Percentiles rank a stretch among this genome's conserved stretches.
Evolutionary conservation across 1,139 yeast genomes (phyloP).

Genomic region (Blastobotrys elegans): DNA sequence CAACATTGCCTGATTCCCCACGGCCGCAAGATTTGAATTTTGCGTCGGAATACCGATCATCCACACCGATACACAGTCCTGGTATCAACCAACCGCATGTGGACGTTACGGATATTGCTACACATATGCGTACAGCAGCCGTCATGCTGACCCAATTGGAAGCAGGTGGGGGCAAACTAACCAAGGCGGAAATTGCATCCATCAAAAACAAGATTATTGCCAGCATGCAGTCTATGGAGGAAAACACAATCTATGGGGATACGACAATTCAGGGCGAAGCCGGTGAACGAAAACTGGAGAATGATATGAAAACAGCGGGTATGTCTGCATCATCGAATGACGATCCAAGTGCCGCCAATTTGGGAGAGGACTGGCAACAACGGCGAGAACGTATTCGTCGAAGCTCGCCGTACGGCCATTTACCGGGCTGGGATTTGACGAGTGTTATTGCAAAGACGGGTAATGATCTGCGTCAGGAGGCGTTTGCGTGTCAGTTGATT

Average conservation of each 20-base stretch:
- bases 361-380: slow-evolving; percentile 90
- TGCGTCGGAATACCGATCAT: slow-evolving; percentile 29
- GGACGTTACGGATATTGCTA: slow-evolving; percentile 53
- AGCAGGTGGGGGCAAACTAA: slow-evolving; percentile 50
- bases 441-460: slow-evolving; percentile 97
- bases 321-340: slow-evolving; percentile 38
- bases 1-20: slow-evolving; percentile 24
- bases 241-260: slow-evolving; percentile 41
- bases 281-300: slow-evolving; percentile 86
- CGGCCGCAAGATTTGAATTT: slow-evolving; percentile 35
- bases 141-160: slow-evolving; percentile 90
- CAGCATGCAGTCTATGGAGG: slow-evolving; percentile 86
- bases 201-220: slow-evolving; percentile 75
- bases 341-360: slow-evolving; percentile 46
- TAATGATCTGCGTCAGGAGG: slow-evolving; percentile 91
- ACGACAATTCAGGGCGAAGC: slow-evolving; percentile 62
- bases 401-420: slow-evolving; percentile 75
- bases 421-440: slow-evolving; percentile 88
- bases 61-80: slow-evolving; percentile 2
- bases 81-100: slow-evolving; percentile 9
- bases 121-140: slow-evolving; percentile 94
- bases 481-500: slow-evolving; percentile 92
- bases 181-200: slow-evolving; percentile 66
- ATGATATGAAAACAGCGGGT: slow-evolving; percentile 80
- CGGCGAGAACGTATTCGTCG: slow-evolving; percentile 75